phyloP scores from a whole-genome alignment of 805 yeast species.

The Metschnikowia drakensbergensis region DNA sequence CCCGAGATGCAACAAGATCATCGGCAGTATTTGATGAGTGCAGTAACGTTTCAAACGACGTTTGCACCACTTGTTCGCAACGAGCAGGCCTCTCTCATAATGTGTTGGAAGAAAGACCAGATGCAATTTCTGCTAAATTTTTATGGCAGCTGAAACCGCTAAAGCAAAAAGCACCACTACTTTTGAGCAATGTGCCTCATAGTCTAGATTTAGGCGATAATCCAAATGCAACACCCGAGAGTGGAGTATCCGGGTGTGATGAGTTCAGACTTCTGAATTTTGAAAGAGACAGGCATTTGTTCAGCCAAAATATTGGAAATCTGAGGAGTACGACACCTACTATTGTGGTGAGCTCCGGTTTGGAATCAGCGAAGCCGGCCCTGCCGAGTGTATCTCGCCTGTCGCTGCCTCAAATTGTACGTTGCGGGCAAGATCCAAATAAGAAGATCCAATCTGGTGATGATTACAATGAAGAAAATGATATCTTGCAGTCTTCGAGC shows the following conservation, averaged over 20 bases:
- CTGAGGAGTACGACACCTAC: slow-evolving; percentile 1
- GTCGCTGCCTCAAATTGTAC: not conserved
- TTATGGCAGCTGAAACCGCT: not conserved
- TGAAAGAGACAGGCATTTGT: not conserved
- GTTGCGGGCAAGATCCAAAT: not conserved
- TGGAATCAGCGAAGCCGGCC: not conserved
- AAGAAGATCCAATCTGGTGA: not conserved
- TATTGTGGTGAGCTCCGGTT: not conserved
- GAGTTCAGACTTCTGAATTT: not conserved
- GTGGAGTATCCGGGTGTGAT: not conserved
- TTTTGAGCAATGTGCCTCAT: not conserved
- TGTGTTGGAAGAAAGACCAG: not conserved
- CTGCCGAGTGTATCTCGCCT: not conserved
- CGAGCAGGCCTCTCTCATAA: not conserved
- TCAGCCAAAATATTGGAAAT: not conserved
- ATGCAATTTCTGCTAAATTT: not conserved
- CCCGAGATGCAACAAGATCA: not conserved
- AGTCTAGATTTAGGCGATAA: not conserved
- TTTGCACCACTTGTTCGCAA: not conserved
- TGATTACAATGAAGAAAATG: not conserved
- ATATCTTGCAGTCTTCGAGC: not conserved
- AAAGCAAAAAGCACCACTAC: not conserved
- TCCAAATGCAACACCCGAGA: not conserved
- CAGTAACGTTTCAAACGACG: not conserved
- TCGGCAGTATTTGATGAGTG: not conserved